Evolutionary conservation across 345 rosid species (phyloP).

Genomic region (Clarkia xantiana): DNA sequence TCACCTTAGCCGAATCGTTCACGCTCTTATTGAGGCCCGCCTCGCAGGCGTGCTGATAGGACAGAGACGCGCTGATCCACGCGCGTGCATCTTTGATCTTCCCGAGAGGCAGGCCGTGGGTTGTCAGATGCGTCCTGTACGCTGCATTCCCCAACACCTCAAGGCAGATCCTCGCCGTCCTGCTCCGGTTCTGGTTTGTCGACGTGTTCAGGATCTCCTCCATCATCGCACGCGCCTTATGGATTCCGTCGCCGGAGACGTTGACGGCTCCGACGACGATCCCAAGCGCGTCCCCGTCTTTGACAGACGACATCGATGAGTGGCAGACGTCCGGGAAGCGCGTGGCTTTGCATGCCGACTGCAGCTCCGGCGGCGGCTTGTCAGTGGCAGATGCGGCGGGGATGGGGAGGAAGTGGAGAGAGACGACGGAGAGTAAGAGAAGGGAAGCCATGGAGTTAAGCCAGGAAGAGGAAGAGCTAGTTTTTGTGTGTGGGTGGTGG

Average conservation of each 20-base stretch:
- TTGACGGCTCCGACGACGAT: slow-evolving; percentile 22
- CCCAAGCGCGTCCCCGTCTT: slow-evolving; percentile 9
- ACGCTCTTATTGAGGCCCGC: slow-evolving; percentile 20
- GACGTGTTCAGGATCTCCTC: slow-evolving; percentile 15
- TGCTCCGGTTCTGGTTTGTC: slow-evolving; percentile 14
- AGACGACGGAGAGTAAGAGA: slow-evolving; percentile 10
- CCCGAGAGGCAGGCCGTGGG: slow-evolving; percentile 12
- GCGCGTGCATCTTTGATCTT: slow-evolving; percentile 28
- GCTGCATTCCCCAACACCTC: slow-evolving; percentile 17
- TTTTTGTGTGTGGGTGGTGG: background rate
- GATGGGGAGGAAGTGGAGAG: slow-evolving; percentile 3
- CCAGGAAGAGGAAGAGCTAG: slow-evolving; percentile 18
- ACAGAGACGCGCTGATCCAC: slow-evolving; percentile 29
- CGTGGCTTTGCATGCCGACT: slow-evolving; percentile 26
- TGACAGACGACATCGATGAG: slow-evolving; percentile 11
- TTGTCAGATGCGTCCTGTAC: slow-evolving; percentile 15
- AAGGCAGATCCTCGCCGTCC: slow-evolving; percentile 23
- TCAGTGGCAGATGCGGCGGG: slow-evolving; percentile 8
- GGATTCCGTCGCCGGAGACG: slow-evolving; percentile 19
- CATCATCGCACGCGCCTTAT: slow-evolving; percentile 20
- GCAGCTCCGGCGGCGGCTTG: slow-evolving; percentile 8
- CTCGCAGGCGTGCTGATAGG: slow-evolving; percentile 29
- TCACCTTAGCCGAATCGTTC: slow-evolving; percentile 22
- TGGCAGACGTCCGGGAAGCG: slow-evolving; percentile 23
- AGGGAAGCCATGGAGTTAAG: slow-evolving; percentile 20